Evolutionary conservation across 257 asterid genomes (phyloP).

Genomic region (Petunia secreta): DNA sequence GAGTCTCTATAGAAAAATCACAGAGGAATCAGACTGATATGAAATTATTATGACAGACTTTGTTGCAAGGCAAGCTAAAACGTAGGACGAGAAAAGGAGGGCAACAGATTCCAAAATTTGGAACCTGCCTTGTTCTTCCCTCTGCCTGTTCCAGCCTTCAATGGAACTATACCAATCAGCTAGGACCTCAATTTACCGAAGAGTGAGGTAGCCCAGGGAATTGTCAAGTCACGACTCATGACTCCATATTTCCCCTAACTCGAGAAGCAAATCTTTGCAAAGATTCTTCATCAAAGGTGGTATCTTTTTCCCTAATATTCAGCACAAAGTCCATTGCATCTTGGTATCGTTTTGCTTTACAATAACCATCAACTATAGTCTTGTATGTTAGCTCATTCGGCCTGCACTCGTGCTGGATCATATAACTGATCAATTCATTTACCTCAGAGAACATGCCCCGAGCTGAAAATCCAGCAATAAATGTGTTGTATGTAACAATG

Average conservation of each 20-base stretch:
- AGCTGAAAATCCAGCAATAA: conserved; percentile 77
- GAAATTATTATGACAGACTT: too few relatives aligned
- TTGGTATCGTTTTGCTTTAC: conserved; percentile 65
- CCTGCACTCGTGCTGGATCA: conserved; percentile 77
- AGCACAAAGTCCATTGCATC: conserved; percentile 79
- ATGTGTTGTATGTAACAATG: conserved; percentile 81
- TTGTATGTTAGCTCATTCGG: conserved; percentile 89
- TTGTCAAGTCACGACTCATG: conserved; percentile 35
- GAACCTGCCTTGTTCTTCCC: background rate
- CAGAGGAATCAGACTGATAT: too few relatives aligned
- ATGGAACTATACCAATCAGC: background rate
- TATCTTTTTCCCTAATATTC: conserved; percentile 55
- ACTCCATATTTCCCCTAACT: conserved; percentile 69
- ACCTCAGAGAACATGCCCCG: conserved; percentile 75
- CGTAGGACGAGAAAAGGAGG: background rate
- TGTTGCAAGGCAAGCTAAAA: background rate
- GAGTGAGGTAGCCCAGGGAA: background rate
- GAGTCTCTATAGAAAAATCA: background rate
- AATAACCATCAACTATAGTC: conserved; percentile 77
- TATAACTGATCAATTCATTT: conserved; percentile 68
- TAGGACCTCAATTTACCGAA: conserved; percentile 10
- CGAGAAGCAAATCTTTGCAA: conserved; percentile 62
- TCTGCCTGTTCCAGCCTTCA: background rate
- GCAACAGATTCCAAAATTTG: background rate
- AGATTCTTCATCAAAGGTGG: conserved; percentile 50